Conservation (phyloP, 176 grass and related monocot species). For the Pontederia crassipes region DNA sequence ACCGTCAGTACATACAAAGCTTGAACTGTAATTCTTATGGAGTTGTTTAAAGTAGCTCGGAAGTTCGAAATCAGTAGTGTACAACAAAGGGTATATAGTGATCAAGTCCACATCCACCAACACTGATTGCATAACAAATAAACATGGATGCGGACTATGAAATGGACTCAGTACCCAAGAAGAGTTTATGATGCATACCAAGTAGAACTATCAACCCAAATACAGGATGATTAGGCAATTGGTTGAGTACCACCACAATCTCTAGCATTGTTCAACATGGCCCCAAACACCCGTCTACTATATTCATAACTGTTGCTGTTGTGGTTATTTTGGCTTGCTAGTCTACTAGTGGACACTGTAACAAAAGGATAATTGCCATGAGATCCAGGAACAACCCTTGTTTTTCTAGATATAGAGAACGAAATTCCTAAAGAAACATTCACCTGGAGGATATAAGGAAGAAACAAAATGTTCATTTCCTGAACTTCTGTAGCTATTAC, state of each 20-base stretch:
- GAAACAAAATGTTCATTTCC: conserved; percentile 19
- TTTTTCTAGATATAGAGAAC: conserved; percentile 18
- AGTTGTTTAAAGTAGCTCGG: too few relatives aligned
- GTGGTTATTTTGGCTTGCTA: conserved; percentile 30
- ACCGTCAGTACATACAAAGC: too few relatives aligned
- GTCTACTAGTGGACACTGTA: conserved; percentile 47
- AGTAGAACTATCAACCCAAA: too few relatives aligned
- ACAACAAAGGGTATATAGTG: too few relatives aligned
- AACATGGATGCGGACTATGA: too few relatives aligned
- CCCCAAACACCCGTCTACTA: conserved; percentile 66
- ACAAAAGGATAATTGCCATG: conserved; percentile 19
- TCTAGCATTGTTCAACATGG: conserved; percentile 57
- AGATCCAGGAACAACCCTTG: conserved; percentile 10
- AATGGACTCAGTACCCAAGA: too few relatives aligned
- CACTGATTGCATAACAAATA: too few relatives aligned
- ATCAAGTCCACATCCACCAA: too few relatives aligned
- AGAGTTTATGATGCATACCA: too few relatives aligned
- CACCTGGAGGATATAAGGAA: conserved; percentile 31
- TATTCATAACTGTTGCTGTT: conserved; percentile 57
- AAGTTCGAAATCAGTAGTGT: too few relatives aligned
- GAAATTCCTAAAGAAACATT: conserved; percentile 30
- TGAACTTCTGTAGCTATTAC: conserved; percentile 31
- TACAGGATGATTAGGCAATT: conserved; percentile 43
- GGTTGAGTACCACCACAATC: conserved; percentile 27
- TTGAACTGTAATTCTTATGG: too few relatives aligned